Conservation (phyloP, 2,329 filamentous ascomycete species). For the Fusarium marasasianum region DNA sequence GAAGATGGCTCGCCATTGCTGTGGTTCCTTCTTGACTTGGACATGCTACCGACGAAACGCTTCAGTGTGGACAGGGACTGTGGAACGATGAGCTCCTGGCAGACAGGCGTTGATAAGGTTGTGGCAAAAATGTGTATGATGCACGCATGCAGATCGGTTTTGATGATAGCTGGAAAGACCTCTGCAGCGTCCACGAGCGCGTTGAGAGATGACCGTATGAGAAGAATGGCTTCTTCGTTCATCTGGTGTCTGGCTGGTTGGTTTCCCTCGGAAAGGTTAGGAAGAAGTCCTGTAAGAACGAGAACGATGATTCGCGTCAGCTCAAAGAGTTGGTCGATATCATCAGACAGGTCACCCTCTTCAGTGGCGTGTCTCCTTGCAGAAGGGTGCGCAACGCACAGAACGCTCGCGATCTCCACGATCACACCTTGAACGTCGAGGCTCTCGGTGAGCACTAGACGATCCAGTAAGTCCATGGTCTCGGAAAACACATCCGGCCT, state of each 20-base stretch:
- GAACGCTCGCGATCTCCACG: conserved; percentile 89
- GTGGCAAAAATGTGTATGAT: conserved; percentile 97
- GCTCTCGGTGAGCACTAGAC: conserved; percentile 90
- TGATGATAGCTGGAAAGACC: conserved; percentile 96
- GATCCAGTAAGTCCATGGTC: conserved; percentile 94
- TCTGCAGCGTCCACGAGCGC: conserved; percentile 94
- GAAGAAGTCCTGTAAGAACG: conserved; percentile 86
- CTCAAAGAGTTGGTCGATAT: conserved; percentile 98
- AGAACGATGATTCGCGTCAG: conserved; percentile 95
- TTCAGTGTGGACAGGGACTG: conserved; percentile 91
- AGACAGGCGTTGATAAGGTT: conserved; percentile 83
- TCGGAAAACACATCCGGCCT: conserved; percentile 95
- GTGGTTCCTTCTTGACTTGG: conserved; percentile 54
- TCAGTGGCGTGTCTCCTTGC: conserved; percentile 67
- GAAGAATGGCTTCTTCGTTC: conserved; percentile 84
- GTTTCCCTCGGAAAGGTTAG: conserved; percentile 77
- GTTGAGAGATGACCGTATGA: conserved; percentile 83
- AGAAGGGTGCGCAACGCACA: conserved; percentile 92
- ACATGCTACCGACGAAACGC: conserved; percentile 84
- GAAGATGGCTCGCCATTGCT: conserved; percentile 55
- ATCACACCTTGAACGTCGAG: conserved; percentile 90
- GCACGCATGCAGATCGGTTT: conserved; percentile 93
- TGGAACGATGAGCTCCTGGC: conserved; percentile 88
- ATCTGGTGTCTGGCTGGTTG: conserved; percentile 77
- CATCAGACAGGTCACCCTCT: conserved; percentile 87